Evolutionary conservation across 2,329 filamentous ascomycete genomes (phyloP), one percentile per base, ranked within the genome.

Genomic region (Cladosporium sphaerospermum): DNA sequence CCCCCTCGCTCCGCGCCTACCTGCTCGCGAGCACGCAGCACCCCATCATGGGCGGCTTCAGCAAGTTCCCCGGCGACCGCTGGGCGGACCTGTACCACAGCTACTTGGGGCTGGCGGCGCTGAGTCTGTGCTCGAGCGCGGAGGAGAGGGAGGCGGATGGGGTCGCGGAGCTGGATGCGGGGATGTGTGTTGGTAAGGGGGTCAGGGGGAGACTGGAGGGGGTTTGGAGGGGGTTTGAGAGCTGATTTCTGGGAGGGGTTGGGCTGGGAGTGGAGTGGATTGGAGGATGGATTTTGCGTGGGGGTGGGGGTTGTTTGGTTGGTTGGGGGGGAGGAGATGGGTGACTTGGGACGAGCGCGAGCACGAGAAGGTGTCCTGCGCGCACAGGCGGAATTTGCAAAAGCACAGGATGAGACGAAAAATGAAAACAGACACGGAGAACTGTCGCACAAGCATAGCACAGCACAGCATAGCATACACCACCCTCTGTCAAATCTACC

Each of bases 1-100:
- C 58, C 33, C 11, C 48, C 8, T 59, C 62, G 1, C 42, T 67
- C 4, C 56, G 89, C n/a, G 78, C 79, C 45, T 97, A 93, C 70
- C 75, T 99, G 10, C 77, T 96, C 9, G 82, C 87, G 47, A 85
- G 90, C 65, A 96, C 89, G 1, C 89, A 96, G 66, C 92, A 97
- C 69, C 68, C 82, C 14, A 86, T 96, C 19, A 56, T 66, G 9
- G 73, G 73, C n/a, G 71, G 73, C 3, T 75, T 76, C 60, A 70
- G 71, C 31, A 75, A 76, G 57, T 65, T 71, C 28, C 70, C 74
- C 1, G 75, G 72, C 13, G 70, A 75, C 56, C 69, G 73, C 53
- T 54, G 46, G 45, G 67, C 71, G 72, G 85, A 89, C 70, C 77
- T 97, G 23, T 89, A 95, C 61, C 93, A 99, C 67, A 88, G 87